Base-by-base conservation (phyloP, 805 yeast genomes). In the Blastobotrys americana region DNA sequence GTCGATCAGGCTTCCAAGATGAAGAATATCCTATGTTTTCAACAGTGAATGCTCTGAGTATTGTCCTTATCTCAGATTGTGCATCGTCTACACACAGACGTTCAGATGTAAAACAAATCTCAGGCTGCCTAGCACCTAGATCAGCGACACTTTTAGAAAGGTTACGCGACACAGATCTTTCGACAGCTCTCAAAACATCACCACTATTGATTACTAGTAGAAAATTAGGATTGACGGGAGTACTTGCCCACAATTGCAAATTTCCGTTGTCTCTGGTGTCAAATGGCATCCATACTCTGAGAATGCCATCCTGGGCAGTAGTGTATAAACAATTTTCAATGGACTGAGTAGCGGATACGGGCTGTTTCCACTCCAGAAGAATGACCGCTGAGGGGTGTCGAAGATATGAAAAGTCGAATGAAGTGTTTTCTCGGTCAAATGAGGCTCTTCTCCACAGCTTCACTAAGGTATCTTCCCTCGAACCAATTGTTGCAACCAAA, bases 361-460 rank as follows among this genome's bases (percentile, higher is more conserved):
- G 58, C 41, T 51, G 61, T 49, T 77, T 73, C 39, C 44, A 41
- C 27, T 34, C 33, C 15, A 36, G 27, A 27, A 68, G 67, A 0
- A 78, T 69, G 0, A 88, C 77, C 43, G 71, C 71, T 1, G 70
- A 57, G 1, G 81, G 78, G 56, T 84, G 94, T n/a, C 76, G 71
- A 18, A 87, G 63, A 54, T 83, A 80, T 0, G 77, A 66, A 49
- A 86, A 65, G 54, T 83, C 93, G 58, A 86, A 87, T 21, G 72
- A 70, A 4, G 80, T 71, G 34, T 77, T 72, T 28, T 76, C 78
- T 21, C 73, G 72, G 27, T 83, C 87, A 55, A 79, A 84, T 5
- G 82, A 74, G 5, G 78, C 69, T 41, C 96, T 67, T 43, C 79
- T 71, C 95, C 96, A 89, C 2, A 86, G 69, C 57, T 85, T 86